Evolutionary conservation across 1,139 yeast species (phyloP).

Genomic region (Pichia norvegensis): DNA sequence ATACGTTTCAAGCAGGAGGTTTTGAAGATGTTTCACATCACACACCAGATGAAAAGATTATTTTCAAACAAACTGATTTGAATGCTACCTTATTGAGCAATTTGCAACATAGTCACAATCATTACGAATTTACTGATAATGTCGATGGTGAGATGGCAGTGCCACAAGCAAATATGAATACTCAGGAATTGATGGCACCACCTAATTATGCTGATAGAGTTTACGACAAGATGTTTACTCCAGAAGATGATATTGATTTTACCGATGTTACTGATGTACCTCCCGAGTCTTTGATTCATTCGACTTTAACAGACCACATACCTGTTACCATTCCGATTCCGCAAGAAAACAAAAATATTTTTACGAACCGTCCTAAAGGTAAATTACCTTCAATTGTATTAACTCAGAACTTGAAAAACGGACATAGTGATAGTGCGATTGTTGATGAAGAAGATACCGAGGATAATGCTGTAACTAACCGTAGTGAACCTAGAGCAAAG

Average conservation of each 20-base stretch:
- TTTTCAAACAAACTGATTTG: constrained; percentile 20
- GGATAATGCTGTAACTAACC: not conserved
- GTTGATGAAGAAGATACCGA: not conserved
- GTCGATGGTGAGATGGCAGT: constrained; percentile 2
- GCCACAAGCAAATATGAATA: constrained; percentile 16
- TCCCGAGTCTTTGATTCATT: not conserved
- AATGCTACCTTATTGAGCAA: constrained; percentile 3
- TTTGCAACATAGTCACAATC: constrained; percentile 3
- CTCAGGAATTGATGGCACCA: constrained; percentile 58
- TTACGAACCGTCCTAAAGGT: not conserved
- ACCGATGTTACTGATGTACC: not conserved
- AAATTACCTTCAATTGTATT: not conserved
- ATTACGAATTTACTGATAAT: constrained; percentile 8
- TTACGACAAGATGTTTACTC: constrained; percentile 74
- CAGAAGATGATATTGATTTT: constrained; percentile 14
- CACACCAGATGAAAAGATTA: constrained; percentile 21
- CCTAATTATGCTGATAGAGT: constrained; percentile 83
- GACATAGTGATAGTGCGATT: not conserved
- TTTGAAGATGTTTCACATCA: constrained; percentile 25
- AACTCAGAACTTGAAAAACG: not conserved
- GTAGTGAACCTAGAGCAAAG: constrained; percentile 1
- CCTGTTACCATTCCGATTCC: constrained; percentile 1
- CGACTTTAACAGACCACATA: not conserved
- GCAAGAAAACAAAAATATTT: not conserved
- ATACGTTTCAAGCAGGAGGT: constrained; percentile 16